Base-by-base conservation (phyloP, 768 basidiomycete genomes). In the Boletus sp. region DNA sequence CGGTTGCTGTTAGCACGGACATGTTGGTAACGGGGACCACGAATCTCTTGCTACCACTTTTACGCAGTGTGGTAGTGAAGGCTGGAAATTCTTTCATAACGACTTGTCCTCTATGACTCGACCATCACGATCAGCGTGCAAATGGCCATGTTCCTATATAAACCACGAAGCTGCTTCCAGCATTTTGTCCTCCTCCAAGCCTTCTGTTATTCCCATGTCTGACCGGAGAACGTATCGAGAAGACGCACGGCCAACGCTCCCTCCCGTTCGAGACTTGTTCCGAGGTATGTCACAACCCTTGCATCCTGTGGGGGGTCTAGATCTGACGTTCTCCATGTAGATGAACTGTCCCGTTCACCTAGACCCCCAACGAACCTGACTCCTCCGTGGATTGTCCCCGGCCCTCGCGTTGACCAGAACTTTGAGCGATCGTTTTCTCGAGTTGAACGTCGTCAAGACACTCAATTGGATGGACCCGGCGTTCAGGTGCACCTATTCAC, bases 201-300 rank as follows among this genome's bases (percentile, higher is more conserved):
- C 21, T 51, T 54, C 51, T 50, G 38, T 65, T 55, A 57, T 65
- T 52, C 57, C 70, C 45, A 65, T 69, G 57, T 64, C 66, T 69
- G 60, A 69, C 63, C 62, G 57, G 56, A 59, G 50, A 56, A 51
- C 44, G 25, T 54, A 52, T 49, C 61, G 63, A 53, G 70, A 69
- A 7, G 59, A 62, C 33, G 29, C 47, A 29, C 80, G 85, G 41
- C 83, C 84, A 50, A 85, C 81, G 15, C 82, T 89, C 54, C 87
- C 87, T 38, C 79, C 85, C 44, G 87, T 89, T 51, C 83, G 84
- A 47, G 83, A 85, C 68, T 71, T 88, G 55, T 84, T 88, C 64
- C 73, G 79, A 76, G 80, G 87, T 84, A 53, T 61, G 58, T 48
- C 47, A 46, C n/a, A 3, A 9, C 35, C 35, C 47, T 49, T 34